Conservation (phyloP, 306 rosid genomes). For the Cucumis sativus region Cucumber_9930_V3 NC_026658.2:26390001-26390500, state of each 20-base stretch:
- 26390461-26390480: slow-evolving; percentile 40
- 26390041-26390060: slow-evolving; percentile 49
- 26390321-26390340: not conserved
- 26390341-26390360: not conserved
- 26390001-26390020: slow-evolving; percentile 26
- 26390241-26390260: not conserved
- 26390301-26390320: not conserved
- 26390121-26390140: slow-evolving; percentile 48
- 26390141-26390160: slow-evolving; percentile 62
- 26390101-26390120: slow-evolving; percentile 53
- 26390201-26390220: not conserved
- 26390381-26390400: slow-evolving; percentile 73
- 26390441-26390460: slow-evolving; percentile 50
- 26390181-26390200: not conserved
- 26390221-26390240: not conserved
- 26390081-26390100: slow-evolving; percentile 60
- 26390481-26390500: slow-evolving; percentile 58
- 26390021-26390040: slow-evolving; percentile 44
- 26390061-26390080: slow-evolving; percentile 42
- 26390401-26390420: slow-evolving; percentile 40
- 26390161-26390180: not conserved
- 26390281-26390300: not conserved
- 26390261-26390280: not conserved
- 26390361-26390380: slow-evolving; percentile 5
- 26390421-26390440: slow-evolving; percentile 28